Percentiles rank a stretch among this genome's conserved stretches.
Evolutionary conservation across 108 stramenopile genomes (phyloP).

Genomic region (Skeletonema marinoi): DNA sequence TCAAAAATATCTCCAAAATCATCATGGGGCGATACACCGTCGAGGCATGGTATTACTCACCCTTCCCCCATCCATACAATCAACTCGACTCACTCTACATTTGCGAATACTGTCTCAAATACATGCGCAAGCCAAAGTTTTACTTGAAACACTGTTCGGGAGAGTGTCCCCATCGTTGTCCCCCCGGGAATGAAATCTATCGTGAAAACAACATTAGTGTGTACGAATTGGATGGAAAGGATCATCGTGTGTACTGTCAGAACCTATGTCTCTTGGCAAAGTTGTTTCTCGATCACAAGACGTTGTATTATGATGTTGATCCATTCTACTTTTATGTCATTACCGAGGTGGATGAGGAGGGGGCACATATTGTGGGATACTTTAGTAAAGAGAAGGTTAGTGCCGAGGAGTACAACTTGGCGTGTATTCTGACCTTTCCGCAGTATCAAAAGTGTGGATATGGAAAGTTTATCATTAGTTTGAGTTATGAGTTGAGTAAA

Average conservation of each 20-base stretch:
- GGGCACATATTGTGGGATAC: conserved; percentile 97
- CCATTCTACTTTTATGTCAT: conserved; percentile 98
- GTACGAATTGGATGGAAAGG: conserved; percentile 95
- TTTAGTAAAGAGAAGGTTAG: conserved; percentile 96
- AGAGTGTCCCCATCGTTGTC: conserved; percentile 67
- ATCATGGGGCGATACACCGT: conserved; percentile 77
- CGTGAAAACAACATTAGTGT: conserved; percentile 74
- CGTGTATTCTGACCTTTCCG: conserved; percentile 98
- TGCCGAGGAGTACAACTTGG: conserved; percentile 96
- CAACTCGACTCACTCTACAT: conserved; percentile 85
- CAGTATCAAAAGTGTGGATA: conserved; percentile 98
- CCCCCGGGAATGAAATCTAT: conserved; percentile 98
- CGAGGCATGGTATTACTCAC: conserved; percentile 98
- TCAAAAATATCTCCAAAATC: conserved; percentile 98
- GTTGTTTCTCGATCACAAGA: conserved; percentile 99
- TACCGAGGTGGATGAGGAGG: conserved; percentile 91
- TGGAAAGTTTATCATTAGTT: conserved; percentile 97
- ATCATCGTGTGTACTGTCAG: conserved; percentile 96
- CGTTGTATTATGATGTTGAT: conserved; percentile 98
- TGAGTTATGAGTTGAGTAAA: conserved; percentile 93
- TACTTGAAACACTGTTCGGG: conserved; percentile 72
- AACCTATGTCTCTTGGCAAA: conserved; percentile 97
- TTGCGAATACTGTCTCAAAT: conserved; percentile 97
- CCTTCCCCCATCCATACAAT: conserved; percentile 90
- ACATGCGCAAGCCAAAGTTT: conserved; percentile 80